Base-by-base conservation (phyloP, 768 basidiomycete species). In the Xerocomus potaroensis region DNA sequence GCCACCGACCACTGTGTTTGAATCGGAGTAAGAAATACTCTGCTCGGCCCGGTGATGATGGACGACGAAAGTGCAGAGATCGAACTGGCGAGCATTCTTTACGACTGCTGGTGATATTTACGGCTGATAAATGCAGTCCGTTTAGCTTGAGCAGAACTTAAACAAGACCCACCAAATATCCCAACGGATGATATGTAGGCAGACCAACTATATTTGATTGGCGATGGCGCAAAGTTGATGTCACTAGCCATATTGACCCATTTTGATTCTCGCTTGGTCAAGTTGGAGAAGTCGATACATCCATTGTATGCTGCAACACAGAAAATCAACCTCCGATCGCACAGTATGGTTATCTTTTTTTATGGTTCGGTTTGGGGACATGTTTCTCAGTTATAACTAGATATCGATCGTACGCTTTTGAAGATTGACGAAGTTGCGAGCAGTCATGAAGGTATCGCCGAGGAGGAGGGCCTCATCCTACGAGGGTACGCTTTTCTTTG, bases 121-220 rank as follows among this genome's bases (percentile, higher is more conserved):
- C 3, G 10, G 32, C 34, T 53, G 12, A 49, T 24, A n/a, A n/a
- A n/a, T n/a, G n/a, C n/a, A 27, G 11, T 31, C 3, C 21, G 11
- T 31, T 19, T 36, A 89, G 89, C 76, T 92, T 9, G 87, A 92
- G 68, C 90, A 91, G 66, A 91, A 91, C 61, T 71, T 92, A 34
- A 82, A 86, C 65, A 91, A 91, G 68, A 91, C 89, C 0, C 78
- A 79, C 18, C 87, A 87, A 58, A 85, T 89, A 50, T 91, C 89
- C 1, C 84, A 86, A 58, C 75, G 87, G 41, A 91, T 92, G 89
- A 90, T 80, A 50, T 79, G 88, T 91, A 69, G 45, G 85, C 58
- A 8, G 21, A 27, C 19, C 4, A 23, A 61, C 33, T 30, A 8
- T 41, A 35, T 30, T 27, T 34, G 23, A 21, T 19, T 12, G 15